phyloP scores from a whole-genome alignment of 441 rosid genomes.

The Aquilaria agallochum region DNA sequence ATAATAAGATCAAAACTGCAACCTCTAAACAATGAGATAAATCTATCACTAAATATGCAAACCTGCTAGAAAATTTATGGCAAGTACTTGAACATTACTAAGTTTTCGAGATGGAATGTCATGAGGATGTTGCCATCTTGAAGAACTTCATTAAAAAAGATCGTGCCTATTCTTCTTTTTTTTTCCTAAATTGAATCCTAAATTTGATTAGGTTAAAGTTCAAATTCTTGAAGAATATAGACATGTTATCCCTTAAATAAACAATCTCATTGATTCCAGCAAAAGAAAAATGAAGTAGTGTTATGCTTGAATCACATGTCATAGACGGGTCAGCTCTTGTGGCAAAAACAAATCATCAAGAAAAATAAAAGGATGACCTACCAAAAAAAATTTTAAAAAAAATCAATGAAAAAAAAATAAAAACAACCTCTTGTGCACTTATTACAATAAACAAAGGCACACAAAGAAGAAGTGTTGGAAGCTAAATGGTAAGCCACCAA shows the following conservation, averaged over 20 bases:
- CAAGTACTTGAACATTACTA: not conserved
- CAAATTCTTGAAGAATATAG: not conserved
- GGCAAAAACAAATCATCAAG: not conserved
- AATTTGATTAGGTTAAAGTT: not conserved
- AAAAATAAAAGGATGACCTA: not conserved
- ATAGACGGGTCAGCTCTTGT: not conserved
- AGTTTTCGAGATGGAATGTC: not conserved
- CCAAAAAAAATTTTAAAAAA: not conserved
- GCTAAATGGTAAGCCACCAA: not conserved
- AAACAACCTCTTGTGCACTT: not conserved
- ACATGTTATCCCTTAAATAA: not conserved
- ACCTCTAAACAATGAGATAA: not conserved
- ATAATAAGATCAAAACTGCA: not conserved
- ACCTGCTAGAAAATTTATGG: not conserved
- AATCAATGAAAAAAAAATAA: not conserved
- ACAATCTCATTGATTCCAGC: not conserved
- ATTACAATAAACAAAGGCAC: not conserved
- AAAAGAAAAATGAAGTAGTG: not conserved
- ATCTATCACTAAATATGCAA: not conserved
- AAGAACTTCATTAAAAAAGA: conserved; percentile 4
- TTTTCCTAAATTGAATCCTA: not conserved
- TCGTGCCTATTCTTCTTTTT: not conserved
- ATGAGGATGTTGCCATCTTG: not conserved
- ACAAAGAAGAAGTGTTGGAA: not conserved
- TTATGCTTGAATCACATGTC: not conserved